Evolutionary conservation across 352 stramenopile species (phyloP).

Genomic region (Plasmopara halstedii): DNA sequence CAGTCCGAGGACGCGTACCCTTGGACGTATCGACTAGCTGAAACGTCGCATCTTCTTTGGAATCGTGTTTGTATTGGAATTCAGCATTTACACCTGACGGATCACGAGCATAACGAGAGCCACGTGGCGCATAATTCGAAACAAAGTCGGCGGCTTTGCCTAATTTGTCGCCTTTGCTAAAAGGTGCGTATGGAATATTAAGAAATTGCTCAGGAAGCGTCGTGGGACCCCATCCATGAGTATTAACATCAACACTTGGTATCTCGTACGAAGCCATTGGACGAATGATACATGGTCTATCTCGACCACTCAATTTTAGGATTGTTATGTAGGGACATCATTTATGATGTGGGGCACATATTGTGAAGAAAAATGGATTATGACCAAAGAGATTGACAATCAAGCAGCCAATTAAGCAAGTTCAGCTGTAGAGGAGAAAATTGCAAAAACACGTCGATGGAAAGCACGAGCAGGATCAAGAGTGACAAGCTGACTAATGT

Average conservation of each 20-base stretch:
- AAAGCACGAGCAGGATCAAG: too few species aligned
- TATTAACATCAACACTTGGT: slow-evolving; percentile 77
- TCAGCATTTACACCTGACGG: slow-evolving; percentile 86
- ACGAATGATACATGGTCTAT: slow-evolving; percentile 8
- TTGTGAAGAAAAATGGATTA: too few species aligned
- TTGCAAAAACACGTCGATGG: too few species aligned
- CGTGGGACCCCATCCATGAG: slow-evolving; percentile 78
- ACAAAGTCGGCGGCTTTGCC: slow-evolving; percentile 92
- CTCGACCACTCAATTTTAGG: neutral
- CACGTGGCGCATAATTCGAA: slow-evolving; percentile 60
- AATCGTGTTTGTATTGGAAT: slow-evolving; percentile 93
- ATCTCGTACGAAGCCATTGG: slow-evolving; percentile 69
- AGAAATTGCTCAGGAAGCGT: slow-evolving; percentile 86
- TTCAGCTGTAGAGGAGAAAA: too few species aligned
- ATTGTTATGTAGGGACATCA: too few species aligned
- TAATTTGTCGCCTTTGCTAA: slow-evolving; percentile 94
- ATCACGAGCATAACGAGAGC: slow-evolving; percentile 47
- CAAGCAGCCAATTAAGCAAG: too few species aligned
- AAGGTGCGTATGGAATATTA: slow-evolving; percentile 92
- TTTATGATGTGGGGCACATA: neutral
- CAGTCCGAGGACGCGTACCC: slow-evolving; percentile 61
- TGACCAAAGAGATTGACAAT: too few species aligned
- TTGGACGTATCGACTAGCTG: slow-evolving; percentile 93
- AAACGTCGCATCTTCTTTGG: slow-evolving; percentile 88
- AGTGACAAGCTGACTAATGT: too few species aligned